phyloP scores from a whole-genome alignment of 2,329 filamentous ascomycete species.

The Fusarium siculi region DNA sequence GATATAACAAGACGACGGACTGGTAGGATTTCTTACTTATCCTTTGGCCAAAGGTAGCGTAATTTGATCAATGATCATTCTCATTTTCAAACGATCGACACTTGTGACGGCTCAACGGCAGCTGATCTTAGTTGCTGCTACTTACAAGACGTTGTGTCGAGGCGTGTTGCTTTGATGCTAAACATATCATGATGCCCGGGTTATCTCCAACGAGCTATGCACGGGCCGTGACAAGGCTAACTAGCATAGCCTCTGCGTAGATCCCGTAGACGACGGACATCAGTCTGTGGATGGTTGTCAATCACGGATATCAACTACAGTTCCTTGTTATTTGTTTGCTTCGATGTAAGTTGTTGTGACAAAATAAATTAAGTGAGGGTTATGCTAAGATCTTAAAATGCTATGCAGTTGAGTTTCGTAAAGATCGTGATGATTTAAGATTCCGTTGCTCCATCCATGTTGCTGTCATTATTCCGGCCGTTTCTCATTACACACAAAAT shows the following conservation, averaged over 20 bases:
- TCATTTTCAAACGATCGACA: background rate
- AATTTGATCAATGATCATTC: background rate
- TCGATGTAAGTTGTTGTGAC: background rate
- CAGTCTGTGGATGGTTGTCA: accelerated
- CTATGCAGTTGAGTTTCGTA: background rate
- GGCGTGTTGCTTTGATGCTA: background rate
- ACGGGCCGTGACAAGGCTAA: background rate
- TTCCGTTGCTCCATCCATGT: background rate
- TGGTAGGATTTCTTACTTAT: background rate
- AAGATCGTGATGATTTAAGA: slow-evolving; percentile 4
- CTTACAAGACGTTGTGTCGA: background rate
- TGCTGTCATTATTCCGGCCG: background rate
- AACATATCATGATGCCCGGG: background rate
- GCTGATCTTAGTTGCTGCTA: background rate
- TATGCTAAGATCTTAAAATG: background rate
- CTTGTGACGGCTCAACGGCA: background rate
- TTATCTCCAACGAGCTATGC: background rate
- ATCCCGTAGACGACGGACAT: background rate
- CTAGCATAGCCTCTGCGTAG: background rate
- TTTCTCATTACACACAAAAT: background rate
- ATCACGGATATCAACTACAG: accelerated
- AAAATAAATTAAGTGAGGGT: background rate
- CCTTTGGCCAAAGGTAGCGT: background rate
- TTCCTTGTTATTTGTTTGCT: background rate
- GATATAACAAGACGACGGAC: background rate